phyloP scores from a whole-genome alignment of 257 asterid genomes.

The Solanum piurae region DNA sequence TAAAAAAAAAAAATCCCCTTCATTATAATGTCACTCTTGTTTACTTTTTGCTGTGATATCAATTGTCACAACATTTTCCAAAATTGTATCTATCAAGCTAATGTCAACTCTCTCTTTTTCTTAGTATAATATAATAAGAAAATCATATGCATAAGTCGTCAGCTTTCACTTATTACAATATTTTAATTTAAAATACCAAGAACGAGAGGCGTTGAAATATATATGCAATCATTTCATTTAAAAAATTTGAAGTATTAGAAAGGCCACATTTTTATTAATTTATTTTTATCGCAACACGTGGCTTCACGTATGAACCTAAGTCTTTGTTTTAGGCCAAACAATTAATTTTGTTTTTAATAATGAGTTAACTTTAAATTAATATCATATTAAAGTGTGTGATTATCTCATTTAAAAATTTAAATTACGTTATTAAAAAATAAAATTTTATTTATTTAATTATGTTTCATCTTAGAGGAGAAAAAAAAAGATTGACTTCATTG shows the following conservation, averaged over 20 bases:
- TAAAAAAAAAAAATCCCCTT: background rate
- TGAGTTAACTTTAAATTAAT: background rate
- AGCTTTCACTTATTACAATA: background rate
- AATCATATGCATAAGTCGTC: background rate
- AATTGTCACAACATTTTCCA: background rate
- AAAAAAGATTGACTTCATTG: background rate
- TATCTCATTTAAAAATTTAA: background rate
- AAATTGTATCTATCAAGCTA: background rate
- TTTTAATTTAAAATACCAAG: background rate
- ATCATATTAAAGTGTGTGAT: background rate
- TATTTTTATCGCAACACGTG: background rate
- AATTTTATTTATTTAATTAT: background rate
- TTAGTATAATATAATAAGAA: background rate
- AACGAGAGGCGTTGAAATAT: background rate
- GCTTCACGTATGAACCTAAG: background rate
- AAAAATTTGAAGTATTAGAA: background rate
- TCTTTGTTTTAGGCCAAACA: no score
- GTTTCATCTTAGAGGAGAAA: background rate
- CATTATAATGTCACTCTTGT: background rate
- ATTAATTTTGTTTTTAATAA: background rate
- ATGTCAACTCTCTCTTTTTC: background rate
- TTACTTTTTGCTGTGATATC: background rate
- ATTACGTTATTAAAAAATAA: background rate
- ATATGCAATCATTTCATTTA: background rate
- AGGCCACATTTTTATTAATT: background rate